Conservation (phyloP, 176 grass and related monocot species). For the Ananas comosus region DNA sequence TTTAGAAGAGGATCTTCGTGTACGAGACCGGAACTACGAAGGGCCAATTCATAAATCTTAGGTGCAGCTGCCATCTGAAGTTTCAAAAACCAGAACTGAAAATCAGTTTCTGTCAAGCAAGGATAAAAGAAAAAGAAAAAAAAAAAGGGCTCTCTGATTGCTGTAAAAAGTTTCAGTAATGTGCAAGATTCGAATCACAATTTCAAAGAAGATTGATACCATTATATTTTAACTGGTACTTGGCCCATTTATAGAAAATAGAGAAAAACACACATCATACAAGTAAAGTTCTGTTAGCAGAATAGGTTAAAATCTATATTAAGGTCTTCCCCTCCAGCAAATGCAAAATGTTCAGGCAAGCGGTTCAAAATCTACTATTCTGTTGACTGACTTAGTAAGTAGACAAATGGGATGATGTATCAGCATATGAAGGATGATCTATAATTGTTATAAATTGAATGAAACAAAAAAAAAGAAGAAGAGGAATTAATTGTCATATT, state of each 20-base stretch:
- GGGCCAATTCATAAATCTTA: slow-evolving; percentile 42
- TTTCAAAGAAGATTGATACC: background rate
- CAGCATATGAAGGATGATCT: background rate
- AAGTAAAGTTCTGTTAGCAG: too few species aligned
- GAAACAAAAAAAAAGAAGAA: background rate
- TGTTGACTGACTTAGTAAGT: too few species aligned
- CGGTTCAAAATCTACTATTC: too few species aligned
- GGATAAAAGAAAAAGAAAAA: too few species aligned
- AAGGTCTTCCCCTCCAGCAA: too few species aligned
- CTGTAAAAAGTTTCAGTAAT: background rate
- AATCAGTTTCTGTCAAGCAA: slow-evolving; percentile 10
- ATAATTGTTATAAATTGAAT: background rate
- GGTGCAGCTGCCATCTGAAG: slow-evolving; percentile 70
- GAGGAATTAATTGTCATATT: background rate
- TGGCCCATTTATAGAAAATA: too few species aligned
- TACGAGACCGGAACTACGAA: slow-evolving; percentile 14
- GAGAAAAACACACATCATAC: too few species aligned
- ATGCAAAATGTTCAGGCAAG: too few species aligned
- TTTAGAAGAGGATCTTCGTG: slow-evolving; percentile 47
- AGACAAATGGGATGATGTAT: too few species aligned
- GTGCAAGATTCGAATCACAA: too few species aligned
- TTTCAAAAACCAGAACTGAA: background rate
- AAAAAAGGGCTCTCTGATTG: background rate
- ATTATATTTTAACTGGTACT: too few species aligned
- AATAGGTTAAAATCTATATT: too few species aligned